Conservation (phyloP, 305 asterid species). For the Ruellia speciosa region DNA sequence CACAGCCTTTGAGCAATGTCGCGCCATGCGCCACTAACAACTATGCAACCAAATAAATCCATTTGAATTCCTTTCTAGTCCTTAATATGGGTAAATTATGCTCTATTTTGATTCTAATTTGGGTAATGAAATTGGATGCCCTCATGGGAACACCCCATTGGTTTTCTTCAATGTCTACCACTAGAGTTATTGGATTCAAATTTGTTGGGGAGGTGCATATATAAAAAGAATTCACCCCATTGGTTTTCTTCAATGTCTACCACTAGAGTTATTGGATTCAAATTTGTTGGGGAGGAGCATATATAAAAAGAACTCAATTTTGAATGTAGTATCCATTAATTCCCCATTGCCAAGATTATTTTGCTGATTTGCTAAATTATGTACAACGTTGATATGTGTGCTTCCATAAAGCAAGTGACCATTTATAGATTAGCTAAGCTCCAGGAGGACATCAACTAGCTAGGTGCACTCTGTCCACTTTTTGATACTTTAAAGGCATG, state of each 20-base stretch:
- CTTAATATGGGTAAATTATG: background rate
- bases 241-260: background rate
- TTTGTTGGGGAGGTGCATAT: background rate
- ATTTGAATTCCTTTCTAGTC: background rate
- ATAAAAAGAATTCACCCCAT: too few species aligned
- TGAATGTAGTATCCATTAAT: too few species aligned
- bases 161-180: background rate
- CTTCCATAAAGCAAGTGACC: constrained; percentile 14
- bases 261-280: background rate
- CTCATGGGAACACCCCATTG: background rate
- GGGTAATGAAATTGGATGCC: background rate
- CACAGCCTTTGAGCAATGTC: too few species aligned
- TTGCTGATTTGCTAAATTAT: constrained; percentile 1
- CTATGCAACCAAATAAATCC: too few species aligned
- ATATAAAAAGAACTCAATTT: too few species aligned
- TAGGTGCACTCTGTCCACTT: constrained; percentile 9
- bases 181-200: background rate
- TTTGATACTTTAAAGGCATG: background rate
- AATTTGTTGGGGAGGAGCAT: background rate
- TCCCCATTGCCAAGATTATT: background rate
- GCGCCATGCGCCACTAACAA: too few species aligned
- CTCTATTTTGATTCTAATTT: background rate
- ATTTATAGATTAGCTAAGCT: constrained; percentile 11
- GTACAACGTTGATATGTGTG: constrained; percentile 8
- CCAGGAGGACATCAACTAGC: constrained; percentile 2